phyloP scores from a whole-genome alignment of 495 filamentous ascomycete genomes.

The Xylaria venustula region DNA sequence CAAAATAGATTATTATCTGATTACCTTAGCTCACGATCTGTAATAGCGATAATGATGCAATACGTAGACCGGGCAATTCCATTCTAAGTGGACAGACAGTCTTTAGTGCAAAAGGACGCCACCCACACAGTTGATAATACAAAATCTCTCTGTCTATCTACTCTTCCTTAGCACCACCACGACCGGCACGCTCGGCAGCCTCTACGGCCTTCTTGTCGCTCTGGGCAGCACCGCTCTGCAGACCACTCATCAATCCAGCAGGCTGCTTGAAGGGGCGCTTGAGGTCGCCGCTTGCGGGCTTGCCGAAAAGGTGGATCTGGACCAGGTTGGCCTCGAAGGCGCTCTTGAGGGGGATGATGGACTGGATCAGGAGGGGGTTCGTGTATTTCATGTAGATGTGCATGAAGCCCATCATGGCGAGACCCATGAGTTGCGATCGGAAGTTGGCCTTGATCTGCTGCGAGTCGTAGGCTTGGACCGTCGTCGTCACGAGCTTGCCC shows the following conservation, averaged over 20 bases:
- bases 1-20: not conserved
- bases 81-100: too few species aligned
- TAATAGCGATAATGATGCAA: not conserved
- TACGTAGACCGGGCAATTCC: not conserved
- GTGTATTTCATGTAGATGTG: conserved; percentile 99
- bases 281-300: conserved; percentile 87
- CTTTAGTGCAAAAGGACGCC: too few species aligned
- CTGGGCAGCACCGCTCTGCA: conserved; percentile 70
- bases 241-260: conserved; percentile 73
- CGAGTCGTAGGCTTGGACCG: conserved; percentile 88
- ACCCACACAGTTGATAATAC: not conserved
- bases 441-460: conserved; percentile 77
- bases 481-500: conserved; percentile 92
- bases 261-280: conserved; percentile 91
- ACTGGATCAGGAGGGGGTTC: conserved; percentile 97
- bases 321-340: conserved; percentile 90
- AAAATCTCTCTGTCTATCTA: too few species aligned
- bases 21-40: not conserved
- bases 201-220: conserved; percentile 96
- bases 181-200: conserved; percentile 79
- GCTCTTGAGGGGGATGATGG: conserved; percentile 94
- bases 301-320: conserved; percentile 90
- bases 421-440: conserved; percentile 88
- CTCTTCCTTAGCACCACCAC: conserved; percentile 88
- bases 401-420: conserved; percentile 98